Conservation (phyloP, 306 rosid genomes). For the Canavalia ensiformis region DNA sequence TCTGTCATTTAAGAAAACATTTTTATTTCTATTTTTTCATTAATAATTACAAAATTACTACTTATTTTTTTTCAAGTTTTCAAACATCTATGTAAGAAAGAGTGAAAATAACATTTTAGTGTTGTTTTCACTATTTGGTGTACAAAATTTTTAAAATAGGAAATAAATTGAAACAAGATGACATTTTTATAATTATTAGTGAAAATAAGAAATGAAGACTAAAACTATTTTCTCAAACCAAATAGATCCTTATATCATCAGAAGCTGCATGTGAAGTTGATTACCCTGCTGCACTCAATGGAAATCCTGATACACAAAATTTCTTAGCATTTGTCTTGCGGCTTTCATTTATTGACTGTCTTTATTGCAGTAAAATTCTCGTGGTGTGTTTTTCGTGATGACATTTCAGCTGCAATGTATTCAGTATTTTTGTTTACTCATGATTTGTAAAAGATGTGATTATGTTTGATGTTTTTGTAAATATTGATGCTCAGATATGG, state of each 20-base stretch:
- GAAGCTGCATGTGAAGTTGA: slow-evolving; percentile 4
- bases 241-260: not conserved
- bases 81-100: not conserved
- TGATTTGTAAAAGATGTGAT: slow-evolving; percentile 23
- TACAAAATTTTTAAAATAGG: not conserved
- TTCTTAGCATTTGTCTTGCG: slow-evolving; percentile 9
- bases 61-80: not conserved
- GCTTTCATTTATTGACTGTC: slow-evolving; percentile 24
- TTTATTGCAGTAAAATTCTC: slow-evolving; percentile 18
- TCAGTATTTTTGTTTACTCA: slow-evolving; percentile 6
- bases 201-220: not conserved
- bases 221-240: not conserved
- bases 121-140: not conserved
- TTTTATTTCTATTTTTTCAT: not conserved
- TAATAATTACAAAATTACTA: not conserved
- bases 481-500: slow-evolving; percentile 29
- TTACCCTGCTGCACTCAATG: not conserved
- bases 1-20: not conserved
- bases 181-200: not conserved
- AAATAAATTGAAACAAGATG: not conserved
- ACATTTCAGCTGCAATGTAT: slow-evolving; percentile 15
- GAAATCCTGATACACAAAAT: slow-evolving; percentile 12
- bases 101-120: not conserved
- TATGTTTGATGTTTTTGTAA: slow-evolving; percentile 28
- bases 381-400: slow-evolving; percentile 17